These are phyloP conservation scores for Yamadazyma jaroonii DNA, from an alignment of 1,139 yeast genomes.

Conservation along the genomic window DNA sequence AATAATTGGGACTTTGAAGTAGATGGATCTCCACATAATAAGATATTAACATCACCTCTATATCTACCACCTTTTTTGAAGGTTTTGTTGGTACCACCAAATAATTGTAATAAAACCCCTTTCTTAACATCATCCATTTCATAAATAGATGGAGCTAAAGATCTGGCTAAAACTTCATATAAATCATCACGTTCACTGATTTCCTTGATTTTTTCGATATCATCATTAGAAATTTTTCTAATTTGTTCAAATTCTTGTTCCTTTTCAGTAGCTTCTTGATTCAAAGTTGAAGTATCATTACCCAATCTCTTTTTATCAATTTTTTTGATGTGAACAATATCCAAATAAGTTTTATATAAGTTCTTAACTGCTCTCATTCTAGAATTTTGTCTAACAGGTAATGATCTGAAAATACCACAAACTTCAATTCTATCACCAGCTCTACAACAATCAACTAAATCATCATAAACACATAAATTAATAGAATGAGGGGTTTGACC, in stretches of 20 bases:
- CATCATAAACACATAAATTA: constrained; percentile 92
- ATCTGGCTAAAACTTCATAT: constrained; percentile 85
- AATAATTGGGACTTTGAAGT: constrained; percentile 93
- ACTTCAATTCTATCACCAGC: constrained; percentile 98
- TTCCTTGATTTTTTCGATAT: constrained; percentile 59
- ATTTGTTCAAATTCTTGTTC: constrained; percentile 77
- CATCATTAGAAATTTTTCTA: constrained; percentile 66
- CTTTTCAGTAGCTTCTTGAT: constrained; percentile 40
- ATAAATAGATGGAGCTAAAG: constrained; percentile 92
- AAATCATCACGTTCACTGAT: constrained; percentile 70
- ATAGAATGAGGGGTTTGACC: constrained; percentile 99
- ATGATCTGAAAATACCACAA: constrained; percentile 90
- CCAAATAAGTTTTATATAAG: constrained; percentile 88
- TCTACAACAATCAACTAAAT: constrained; percentile 87
- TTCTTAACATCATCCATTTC: constrained; percentile 97
- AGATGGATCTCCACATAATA: constrained; percentile 97
- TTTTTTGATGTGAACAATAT: constrained; percentile 89
- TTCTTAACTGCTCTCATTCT: constrained; percentile 81
- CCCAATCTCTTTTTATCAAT: constrained; percentile 81
- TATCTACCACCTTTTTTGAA: constrained; percentile 90
- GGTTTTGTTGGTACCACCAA: constrained; percentile 92
- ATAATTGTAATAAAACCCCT: constrained; percentile 86
- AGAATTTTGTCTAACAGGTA: constrained; percentile 86
- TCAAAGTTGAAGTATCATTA: constrained; percentile 68
- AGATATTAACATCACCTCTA: constrained; percentile 90